phyloP scores from a whole-genome alignment of 345 rosid species.

The Balakata baccata region DNA sequence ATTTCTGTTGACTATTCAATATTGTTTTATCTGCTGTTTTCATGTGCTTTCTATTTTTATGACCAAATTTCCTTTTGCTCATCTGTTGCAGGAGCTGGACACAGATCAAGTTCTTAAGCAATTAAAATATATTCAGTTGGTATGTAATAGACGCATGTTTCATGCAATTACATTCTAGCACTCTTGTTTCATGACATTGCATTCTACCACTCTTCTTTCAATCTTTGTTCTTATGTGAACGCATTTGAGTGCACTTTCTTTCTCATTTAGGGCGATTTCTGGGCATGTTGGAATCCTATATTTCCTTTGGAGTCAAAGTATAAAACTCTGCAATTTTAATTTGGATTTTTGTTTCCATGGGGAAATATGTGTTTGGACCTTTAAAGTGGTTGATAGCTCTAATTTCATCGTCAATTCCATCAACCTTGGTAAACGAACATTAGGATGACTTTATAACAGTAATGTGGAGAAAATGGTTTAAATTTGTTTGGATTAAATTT shows the following conservation, averaged over 20 bases:
- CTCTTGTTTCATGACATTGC: too few relatives aligned
- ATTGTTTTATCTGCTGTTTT: neutral
- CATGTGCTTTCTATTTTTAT: neutral
- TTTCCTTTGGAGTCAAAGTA: neutral
- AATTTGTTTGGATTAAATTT: neutral
- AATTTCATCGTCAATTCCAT: neutral
- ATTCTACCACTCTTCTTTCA: neutral
- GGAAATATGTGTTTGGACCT: neutral
- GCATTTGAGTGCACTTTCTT: neutral
- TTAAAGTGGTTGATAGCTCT: neutral
- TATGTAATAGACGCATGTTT: conserved; percentile 24
- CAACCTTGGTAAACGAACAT: neutral
- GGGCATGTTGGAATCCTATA: neutral
- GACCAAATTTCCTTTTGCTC: conserved; percentile 16
- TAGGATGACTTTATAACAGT: neutral
- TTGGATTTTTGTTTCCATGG: neutral
- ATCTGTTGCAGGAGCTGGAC: conserved; percentile 67
- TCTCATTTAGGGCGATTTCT: neutral
- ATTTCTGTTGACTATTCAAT: conserved; percentile 2
- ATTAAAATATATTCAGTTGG: conserved; percentile 67
- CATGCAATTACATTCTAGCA: too few relatives aligned
- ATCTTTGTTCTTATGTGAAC: neutral
- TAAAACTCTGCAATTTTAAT: neutral
- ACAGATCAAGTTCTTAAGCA: conserved; percentile 75
- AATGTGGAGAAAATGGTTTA: neutral